A percentile compares a stretch with the other conserved stretches of the same genome.
Conservation (phyloP, 1,284 basidiomycete species). For the Apiotrichum brassicae region DNA sequence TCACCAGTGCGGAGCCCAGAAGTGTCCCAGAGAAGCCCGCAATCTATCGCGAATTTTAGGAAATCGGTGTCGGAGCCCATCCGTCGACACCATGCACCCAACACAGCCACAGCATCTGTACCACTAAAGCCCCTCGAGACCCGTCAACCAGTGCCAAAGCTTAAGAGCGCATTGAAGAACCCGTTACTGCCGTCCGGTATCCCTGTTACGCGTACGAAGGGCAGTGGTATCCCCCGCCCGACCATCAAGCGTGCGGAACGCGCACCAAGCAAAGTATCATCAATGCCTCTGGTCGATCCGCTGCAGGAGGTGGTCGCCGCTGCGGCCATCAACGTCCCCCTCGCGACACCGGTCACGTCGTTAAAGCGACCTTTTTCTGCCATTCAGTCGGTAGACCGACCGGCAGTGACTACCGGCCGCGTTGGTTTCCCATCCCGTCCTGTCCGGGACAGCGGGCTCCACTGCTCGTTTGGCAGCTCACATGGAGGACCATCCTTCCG, state of each 20-base stretch:
- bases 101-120: too few species aligned
- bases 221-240: neutral
- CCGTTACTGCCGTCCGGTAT: neutral
- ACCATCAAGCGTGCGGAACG: neutral
- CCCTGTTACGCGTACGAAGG: neutral
- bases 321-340: neutral
- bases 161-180: neutral
- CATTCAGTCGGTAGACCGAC: neutral
- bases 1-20: neutral
- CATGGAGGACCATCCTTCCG: neutral
- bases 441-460: neutral
- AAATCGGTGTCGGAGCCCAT: too few species aligned
- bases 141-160: neutral
- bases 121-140: too few species aligned
- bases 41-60: too few species aligned
- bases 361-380: slow-evolving; percentile 6
- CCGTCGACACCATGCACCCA: too few species aligned
- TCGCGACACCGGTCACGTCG: neutral
- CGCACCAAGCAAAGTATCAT: too few species aligned
- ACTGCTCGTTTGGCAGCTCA: neutral
- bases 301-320: neutral
- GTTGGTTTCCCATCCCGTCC: neutral
- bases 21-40: too few species aligned
- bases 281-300: neutral
- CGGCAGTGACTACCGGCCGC: neutral